Conservation (phyloP, 306 rosid species). For the Elaeagnus macrophylla region DNA sequence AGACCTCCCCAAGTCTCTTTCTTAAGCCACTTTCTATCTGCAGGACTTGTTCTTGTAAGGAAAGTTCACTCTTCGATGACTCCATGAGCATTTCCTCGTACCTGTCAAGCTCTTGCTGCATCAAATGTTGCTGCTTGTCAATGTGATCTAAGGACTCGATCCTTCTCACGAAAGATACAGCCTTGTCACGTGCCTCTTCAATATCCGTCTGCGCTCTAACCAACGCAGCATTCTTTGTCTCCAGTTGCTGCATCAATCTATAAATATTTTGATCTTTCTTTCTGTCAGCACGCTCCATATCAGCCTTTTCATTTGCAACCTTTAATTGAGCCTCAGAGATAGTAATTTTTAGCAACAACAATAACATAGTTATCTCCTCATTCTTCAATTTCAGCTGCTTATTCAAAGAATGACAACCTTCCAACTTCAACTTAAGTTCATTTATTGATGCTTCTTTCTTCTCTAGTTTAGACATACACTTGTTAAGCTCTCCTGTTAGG, state of each 20-base stretch:
- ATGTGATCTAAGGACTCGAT: conserved; percentile 33
- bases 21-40: conserved; percentile 23
- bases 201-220: conserved; percentile 21
- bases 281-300: conserved; percentile 29
- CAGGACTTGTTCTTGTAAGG: conserved; percentile 27
- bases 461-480: conserved; percentile 32
- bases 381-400: conserved; percentile 56
- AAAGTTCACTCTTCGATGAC: conserved; percentile 32
- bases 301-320: conserved; percentile 28
- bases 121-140: conserved; percentile 25
- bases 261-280: conserved; percentile 31
- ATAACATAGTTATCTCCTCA: conserved; percentile 55
- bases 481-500: conserved; percentile 24
- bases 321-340: conserved; percentile 52
- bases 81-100: conserved; percentile 51
- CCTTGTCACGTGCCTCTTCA: conserved; percentile 28
- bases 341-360: conserved; percentile 51
- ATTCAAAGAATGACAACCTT: conserved; percentile 27
- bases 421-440: conserved; percentile 45
- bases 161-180: conserved; percentile 24
- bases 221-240: conserved; percentile 43
- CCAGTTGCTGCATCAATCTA: conserved; percentile 50
- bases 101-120: conserved; percentile 41
- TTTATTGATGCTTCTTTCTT: conserved; percentile 33
- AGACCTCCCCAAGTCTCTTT: conserved; percentile 29